phyloP scores from a whole-genome alignment of 2,329 filamentous ascomycete genomes.

The Pseudocercospora crystallina region DNA sequence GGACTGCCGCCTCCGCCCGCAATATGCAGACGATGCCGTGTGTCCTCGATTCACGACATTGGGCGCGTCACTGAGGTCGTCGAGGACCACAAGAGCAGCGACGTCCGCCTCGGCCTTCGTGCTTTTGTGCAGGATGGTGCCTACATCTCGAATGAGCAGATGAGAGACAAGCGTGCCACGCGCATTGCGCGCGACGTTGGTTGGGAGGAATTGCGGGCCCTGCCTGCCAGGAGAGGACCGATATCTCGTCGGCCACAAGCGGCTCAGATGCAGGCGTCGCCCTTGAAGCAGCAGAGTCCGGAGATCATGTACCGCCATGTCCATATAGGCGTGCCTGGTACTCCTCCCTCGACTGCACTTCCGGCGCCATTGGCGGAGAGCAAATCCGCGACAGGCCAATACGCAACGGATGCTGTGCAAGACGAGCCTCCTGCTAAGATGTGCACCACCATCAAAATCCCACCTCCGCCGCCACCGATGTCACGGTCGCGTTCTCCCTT shows the following conservation, averaged over 20 bases:
- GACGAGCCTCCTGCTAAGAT: no score
- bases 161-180: slow-evolving; percentile 14
- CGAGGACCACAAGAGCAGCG: slow-evolving; percentile 26
- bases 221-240: neutral
- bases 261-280: no score
- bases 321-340: no score
- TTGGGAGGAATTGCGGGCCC: slow-evolving; percentile 18
- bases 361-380: no score
- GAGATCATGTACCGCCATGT: slow-evolving; percentile 13
- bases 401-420: no score
- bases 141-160: slow-evolving; percentile 19
- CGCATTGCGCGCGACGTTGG: slow-evolving; percentile 22
- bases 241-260: neutral
- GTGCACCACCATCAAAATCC: slow-evolving; percentile 10
- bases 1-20: slow-evolving; percentile 32
- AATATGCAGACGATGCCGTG: slow-evolving; percentile 36
- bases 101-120: slow-evolving; percentile 29
- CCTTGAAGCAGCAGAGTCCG: no score
- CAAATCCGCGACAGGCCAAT: no score
- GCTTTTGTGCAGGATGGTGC: slow-evolving; percentile 26
- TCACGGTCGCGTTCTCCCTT: neutral
- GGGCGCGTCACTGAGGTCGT: slow-evolving; percentile 19
- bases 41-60: slow-evolving; percentile 25
- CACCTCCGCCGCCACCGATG: slow-evolving; percentile 14
- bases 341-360: no score